Percentiles rank a stretch among this genome's conserved stretches.
Evolutionary conservation across 768 basidiomycete species (phyloP).

Genomic region (Naganishia randhawae): DNA sequence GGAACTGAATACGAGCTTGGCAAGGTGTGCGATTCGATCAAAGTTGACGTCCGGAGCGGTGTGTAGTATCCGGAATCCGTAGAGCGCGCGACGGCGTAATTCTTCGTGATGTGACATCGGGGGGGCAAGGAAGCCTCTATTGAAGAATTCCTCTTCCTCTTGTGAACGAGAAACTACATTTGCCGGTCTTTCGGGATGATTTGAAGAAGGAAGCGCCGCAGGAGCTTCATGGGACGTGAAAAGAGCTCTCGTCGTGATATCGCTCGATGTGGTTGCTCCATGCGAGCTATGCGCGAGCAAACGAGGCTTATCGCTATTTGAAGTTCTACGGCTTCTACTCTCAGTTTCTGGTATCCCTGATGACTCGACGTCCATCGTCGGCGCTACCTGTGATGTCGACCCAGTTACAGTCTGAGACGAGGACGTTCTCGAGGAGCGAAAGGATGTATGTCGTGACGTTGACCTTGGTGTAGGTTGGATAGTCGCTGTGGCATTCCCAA

Average conservation of each 20-base stretch:
- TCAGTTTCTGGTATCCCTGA: not conserved
- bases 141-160: slow-evolving; percentile 38
- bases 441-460: slow-evolving; percentile 5
- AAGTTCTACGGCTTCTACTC: not conserved
- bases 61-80: slow-evolving; percentile 87
- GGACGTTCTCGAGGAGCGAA: slow-evolving; percentile 24
- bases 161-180: not conserved
- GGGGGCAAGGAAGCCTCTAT: slow-evolving; percentile 59
- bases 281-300: slow-evolving; percentile 29
- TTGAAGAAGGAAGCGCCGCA: not conserved
- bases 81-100: slow-evolving; percentile 74
- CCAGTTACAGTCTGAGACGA: slow-evolving; percentile 40
- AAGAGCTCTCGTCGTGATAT: slow-evolving; percentile 8
- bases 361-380: not conserved
- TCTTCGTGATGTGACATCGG: slow-evolving; percentile 81
- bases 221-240: slow-evolving; percentile 25
- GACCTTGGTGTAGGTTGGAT: slow-evolving; percentile 20
- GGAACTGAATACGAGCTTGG: slow-evolving; percentile 86
- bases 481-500: slow-evolving; percentile 34
- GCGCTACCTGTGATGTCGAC: not conserved
- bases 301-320: slow-evolving; percentile 27
- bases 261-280: slow-evolving; percentile 15
- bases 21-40: slow-evolving; percentile 86
- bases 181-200: slow-evolving; percentile 21
- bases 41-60: slow-evolving; percentile 84